These are phyloP conservation scores for Carnegiea gigantea DNA, from an alignment of 179 eudicot species.

Conservation along the genomic window DNA sequence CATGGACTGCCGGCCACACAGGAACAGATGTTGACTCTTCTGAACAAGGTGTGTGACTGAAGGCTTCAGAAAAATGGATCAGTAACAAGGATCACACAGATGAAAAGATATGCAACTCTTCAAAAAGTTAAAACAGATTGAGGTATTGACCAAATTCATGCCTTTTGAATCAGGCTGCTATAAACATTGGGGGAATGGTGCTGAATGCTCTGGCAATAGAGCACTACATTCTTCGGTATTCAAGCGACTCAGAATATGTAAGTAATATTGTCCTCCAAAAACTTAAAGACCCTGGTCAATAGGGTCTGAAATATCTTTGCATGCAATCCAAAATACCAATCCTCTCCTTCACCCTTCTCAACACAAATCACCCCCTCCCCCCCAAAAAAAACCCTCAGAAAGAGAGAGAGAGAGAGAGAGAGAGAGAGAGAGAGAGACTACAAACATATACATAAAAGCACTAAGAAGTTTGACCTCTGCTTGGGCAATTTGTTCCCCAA, in stretches of 20 bases:
- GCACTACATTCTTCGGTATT: constrained; percentile 79
- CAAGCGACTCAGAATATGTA: constrained; percentile 62
- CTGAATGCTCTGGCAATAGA: constrained; percentile 80
- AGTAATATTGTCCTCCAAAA: constrained; percentile 29
- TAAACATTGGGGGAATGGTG: constrained; percentile 84
- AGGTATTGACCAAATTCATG: constrained; percentile 10
- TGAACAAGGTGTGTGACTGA: constrained; percentile 64
- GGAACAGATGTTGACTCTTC: constrained; percentile 58
- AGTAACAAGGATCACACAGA: background rate
- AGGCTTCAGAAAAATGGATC: constrained; percentile 14
- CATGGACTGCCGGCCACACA: constrained; percentile 83
- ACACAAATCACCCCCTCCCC: too few relatives aligned
- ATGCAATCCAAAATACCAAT: background rate
- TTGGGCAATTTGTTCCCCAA: background rate
- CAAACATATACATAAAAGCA: too few relatives aligned
- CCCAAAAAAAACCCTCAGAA: too few relatives aligned
- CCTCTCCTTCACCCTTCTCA: background rate
- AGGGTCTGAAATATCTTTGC: background rate
- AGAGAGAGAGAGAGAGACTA: too few relatives aligned
- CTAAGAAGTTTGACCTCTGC: background rate
- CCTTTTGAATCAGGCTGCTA: constrained; percentile 58
- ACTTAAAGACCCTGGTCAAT: background rate
- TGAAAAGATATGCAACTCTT: background rate
- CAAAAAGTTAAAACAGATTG: background rate
- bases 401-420: too few relatives aligned